Percentiles rank a stretch among this genome's conserved stretches.
Evolutionary conservation across 257 asterid genomes (phyloP).

Genomic region (Hygrophila difformis): DNA sequence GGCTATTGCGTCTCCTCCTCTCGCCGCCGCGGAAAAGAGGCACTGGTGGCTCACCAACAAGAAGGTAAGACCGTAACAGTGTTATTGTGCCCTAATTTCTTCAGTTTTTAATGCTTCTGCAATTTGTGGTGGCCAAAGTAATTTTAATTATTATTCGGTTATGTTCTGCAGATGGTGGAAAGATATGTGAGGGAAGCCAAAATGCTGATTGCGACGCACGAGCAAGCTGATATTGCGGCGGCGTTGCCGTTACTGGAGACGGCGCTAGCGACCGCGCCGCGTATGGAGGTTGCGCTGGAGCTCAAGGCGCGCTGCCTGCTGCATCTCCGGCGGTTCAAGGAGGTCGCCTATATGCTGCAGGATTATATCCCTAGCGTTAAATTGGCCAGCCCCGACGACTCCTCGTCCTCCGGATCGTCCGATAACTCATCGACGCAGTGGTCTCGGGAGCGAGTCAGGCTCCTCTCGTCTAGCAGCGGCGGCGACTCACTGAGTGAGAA

Average conservation of each 20-base stretch:
- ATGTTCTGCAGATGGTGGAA: constrained; percentile 57
- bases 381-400: constrained; percentile 35
- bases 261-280: constrained; percentile 67
- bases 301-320: constrained; percentile 75
- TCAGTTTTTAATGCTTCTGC: not conserved
- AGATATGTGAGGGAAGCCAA: constrained; percentile 76
- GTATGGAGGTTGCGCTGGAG: constrained; percentile 73
- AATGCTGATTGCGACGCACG: constrained; percentile 55
- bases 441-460: constrained; percentile 58
- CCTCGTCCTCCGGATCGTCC: constrained; percentile 43
- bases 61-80: no score
- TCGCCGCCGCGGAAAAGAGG: constrained; percentile 50
- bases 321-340: constrained; percentile 73
- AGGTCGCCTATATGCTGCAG: constrained; percentile 85
- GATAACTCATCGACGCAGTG: constrained; percentile 58
- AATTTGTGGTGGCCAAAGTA: not conserved
- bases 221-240: constrained; percentile 44
- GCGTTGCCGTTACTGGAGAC: constrained; percentile 71
- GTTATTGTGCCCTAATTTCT: not conserved
- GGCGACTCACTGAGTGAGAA: constrained; percentile 24
- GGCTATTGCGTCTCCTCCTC: constrained; percentile 55
- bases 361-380: constrained; percentile 80
- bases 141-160: not conserved
- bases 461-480: constrained; percentile 38
- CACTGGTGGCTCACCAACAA: constrained; percentile 94